Conservation (phyloP, 768 basidiomycete species). For the Hydnum rufescens region DNA sequence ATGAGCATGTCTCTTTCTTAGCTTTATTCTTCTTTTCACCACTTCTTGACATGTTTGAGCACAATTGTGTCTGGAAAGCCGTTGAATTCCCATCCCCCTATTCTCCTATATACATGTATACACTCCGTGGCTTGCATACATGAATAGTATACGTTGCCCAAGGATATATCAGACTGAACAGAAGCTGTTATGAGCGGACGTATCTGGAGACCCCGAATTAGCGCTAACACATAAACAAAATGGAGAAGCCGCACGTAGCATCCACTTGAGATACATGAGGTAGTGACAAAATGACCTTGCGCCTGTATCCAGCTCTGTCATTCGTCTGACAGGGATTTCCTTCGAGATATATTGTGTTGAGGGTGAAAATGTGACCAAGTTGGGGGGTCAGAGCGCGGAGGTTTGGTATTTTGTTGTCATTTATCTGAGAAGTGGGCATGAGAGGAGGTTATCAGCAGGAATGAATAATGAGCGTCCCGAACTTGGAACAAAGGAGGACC, state of each 20-base stretch:
- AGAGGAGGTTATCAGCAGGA: background rate
- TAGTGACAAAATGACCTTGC: constrained; percentile 74
- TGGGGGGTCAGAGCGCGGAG: constrained; percentile 47
- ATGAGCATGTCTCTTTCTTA: no score
- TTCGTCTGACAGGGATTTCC: constrained; percentile 75
- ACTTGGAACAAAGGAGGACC: constrained; percentile 12
- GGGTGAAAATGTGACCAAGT: constrained; percentile 34
- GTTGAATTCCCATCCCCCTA: no score
- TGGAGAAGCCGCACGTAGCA: constrained; percentile 59
- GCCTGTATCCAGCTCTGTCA: constrained; percentile 59
- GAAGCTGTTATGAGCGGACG: no score
- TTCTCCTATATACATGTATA: no score
- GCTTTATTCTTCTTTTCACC: no score
- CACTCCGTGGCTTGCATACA: no score
- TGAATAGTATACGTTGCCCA: no score
- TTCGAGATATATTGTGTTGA: constrained; percentile 88
- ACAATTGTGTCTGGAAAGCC: no score
- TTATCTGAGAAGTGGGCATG: constrained; percentile 36
- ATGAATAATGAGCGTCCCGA: background rate
- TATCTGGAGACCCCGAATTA: no score
- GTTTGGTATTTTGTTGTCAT: constrained; percentile 64
- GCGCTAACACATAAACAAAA: no score
- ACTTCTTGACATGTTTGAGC: no score
- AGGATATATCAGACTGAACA: no score
- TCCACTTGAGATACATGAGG: constrained; percentile 89